A percentile compares a stretch with the other conserved stretches of the same genome.
phyloP scores from a whole-genome alignment of 331 rosid genomes.

The Arachis monticola region DNA sequence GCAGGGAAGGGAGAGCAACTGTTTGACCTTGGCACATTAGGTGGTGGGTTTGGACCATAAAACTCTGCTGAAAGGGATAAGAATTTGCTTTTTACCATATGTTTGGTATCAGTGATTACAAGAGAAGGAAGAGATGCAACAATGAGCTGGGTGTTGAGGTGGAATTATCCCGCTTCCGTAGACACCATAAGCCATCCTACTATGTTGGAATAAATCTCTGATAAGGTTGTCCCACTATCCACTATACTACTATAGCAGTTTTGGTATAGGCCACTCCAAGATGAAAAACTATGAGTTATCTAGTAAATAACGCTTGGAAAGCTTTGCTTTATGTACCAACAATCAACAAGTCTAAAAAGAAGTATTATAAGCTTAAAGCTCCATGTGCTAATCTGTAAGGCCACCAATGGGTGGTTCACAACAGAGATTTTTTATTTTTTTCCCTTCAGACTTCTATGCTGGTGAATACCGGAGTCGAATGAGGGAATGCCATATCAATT shows the following conservation, averaged over 20 bases:
- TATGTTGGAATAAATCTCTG: not conserved
- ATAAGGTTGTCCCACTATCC: too few species aligned
- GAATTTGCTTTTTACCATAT: not conserved
- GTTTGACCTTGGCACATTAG: too few species aligned
- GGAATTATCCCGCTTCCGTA: not conserved
- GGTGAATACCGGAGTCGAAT: constrained; percentile 1
- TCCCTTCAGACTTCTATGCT: not conserved
- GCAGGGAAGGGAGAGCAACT: not conserved
- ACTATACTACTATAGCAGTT: too few species aligned
- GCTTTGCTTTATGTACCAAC: not conserved
- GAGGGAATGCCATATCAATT: not conserved
- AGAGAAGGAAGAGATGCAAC: constrained; percentile 22
- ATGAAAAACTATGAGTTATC: not conserved
- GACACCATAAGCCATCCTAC: not conserved
- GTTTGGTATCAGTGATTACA: not conserved
- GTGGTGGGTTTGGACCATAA: not conserved
- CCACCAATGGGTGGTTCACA: not conserved
- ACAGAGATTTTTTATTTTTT: constrained; percentile 12
- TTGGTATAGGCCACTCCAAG: too few species aligned
- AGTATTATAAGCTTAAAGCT: constrained; percentile 1
- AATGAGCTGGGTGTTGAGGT: not conserved
- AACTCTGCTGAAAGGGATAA: not conserved
- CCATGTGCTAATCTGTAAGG: not conserved
- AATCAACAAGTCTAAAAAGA: constrained; percentile 2
- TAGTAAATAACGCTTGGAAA: not conserved